Conservation (phyloP, 257 asterid species). For the Solanum infundibuliforme region DNA sequence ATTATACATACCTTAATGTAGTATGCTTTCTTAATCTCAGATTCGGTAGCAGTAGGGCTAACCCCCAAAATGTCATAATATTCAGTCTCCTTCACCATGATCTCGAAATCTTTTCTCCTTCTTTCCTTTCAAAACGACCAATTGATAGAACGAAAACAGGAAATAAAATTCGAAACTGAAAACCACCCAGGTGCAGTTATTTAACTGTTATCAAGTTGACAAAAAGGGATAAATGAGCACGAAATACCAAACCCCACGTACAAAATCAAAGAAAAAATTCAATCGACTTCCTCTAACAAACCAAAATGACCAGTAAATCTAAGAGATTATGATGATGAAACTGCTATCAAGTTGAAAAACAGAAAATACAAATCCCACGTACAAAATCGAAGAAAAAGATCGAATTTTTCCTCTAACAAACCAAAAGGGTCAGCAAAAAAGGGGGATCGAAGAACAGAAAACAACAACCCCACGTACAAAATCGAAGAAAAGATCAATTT, state of each 20-base stretch:
- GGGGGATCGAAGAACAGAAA: neutral
- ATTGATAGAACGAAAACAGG: neutral
- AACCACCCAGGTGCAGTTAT: neutral
- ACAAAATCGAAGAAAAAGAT: neutral
- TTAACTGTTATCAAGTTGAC: neutral
- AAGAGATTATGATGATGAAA: neutral
- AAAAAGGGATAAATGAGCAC: neutral
- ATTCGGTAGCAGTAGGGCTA: conserved; percentile 53
- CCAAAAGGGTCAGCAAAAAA: neutral
- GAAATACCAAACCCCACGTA: neutral
- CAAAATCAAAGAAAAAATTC: neutral
- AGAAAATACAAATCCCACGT: neutral
- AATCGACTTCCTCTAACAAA: neutral
- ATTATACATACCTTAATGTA: conserved; percentile 40
- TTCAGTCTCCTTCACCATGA: conserved; percentile 75
- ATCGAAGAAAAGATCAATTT: neutral
- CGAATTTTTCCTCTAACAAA: neutral
- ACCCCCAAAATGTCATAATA: conserved; percentile 74
- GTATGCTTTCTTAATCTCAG: conserved; percentile 69
- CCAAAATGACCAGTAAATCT: neutral
- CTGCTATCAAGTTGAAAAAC: neutral
- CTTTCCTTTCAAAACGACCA: neutral
- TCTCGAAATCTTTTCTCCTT: neutral
- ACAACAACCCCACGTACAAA: neutral
- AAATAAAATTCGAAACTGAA: neutral